phyloP scores from a whole-genome alignment of 2,329 filamentous ascomycete species.

The Botrytis cinerea region DNA sequence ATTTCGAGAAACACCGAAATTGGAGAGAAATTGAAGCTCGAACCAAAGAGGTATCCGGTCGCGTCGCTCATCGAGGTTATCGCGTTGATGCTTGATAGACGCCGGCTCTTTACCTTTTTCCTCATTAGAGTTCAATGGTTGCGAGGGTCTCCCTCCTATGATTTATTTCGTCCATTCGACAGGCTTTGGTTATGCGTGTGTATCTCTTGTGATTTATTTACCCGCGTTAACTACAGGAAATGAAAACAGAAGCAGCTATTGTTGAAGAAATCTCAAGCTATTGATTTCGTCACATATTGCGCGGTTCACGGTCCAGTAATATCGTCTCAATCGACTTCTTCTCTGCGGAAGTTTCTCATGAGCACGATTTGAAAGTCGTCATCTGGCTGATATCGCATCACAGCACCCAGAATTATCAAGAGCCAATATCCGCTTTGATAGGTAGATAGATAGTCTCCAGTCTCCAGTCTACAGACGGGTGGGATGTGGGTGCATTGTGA shows the following conservation, averaged over 20 bases:
- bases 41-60: background rate
- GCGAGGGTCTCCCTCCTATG: background rate
- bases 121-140: background rate
- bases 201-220: background rate
- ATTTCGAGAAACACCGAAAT: slow-evolving; percentile 17
- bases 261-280: background rate
- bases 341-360: background rate
- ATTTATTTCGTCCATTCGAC: background rate
- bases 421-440: background rate
- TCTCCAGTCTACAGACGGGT: background rate
- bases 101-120: background rate
- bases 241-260: no score
- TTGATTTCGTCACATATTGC: slow-evolving; percentile 8
- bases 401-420: background rate
- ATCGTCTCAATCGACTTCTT: background rate
- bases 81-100: background rate
- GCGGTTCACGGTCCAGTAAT: background rate
- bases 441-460: background rate
- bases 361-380: background rate
- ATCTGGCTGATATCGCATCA: background rate
- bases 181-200: background rate
- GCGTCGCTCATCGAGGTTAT: background rate
- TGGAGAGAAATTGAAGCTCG: background rate
- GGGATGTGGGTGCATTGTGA: background rate
- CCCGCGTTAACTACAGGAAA: background rate